Percentiles rank a stretch among this genome's conserved stretches.
phyloP scores from a whole-genome alignment of 768 basidiomycete species.

The Boletellus sp. region DNA sequence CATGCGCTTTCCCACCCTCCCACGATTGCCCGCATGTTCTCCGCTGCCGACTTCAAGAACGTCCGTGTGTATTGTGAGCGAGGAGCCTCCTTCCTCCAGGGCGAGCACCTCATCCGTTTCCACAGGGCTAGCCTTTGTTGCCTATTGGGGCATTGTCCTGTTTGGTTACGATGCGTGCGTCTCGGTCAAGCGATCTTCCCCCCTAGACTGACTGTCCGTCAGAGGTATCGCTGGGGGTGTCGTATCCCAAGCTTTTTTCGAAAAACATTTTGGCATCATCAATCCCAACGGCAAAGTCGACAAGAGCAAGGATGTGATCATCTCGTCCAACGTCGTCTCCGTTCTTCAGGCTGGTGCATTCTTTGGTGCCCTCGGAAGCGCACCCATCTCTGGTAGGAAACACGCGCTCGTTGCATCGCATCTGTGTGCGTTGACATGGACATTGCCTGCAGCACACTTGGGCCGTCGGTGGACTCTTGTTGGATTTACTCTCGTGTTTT shows the following conservation, averaged over 20 bases:
- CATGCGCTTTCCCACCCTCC: too few relatives aligned
- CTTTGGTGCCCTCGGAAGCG: slow-evolving; percentile 78
- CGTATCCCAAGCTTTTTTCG: slow-evolving; percentile 59
- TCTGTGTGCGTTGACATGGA: not conserved
- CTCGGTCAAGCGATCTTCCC: not conserved
- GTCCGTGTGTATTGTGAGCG: slow-evolving; percentile 63
- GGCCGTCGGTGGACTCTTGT: slow-evolving; percentile 67
- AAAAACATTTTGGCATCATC: slow-evolving; percentile 56
- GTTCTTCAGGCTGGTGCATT: slow-evolving; percentile 86
- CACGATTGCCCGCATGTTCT: not conserved
- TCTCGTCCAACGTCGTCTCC: slow-evolving; percentile 84
- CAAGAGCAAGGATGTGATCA: slow-evolving; percentile 38
- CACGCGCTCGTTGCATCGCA: not conserved
- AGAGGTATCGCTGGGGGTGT: slow-evolving; percentile 71
- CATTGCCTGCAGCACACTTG: slow-evolving; percentile 43
- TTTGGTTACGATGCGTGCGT: slow-evolving; percentile 79
- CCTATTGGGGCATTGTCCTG: slow-evolving; percentile 76
- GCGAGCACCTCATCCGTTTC: not conserved
- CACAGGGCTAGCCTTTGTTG: slow-evolving; percentile 67
- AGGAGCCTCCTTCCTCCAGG: too few relatives aligned
- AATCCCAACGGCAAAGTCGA: slow-evolving; percentile 42
- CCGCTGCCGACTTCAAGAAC: slow-evolving; percentile 38
- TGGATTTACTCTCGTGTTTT: slow-evolving; percentile 58
- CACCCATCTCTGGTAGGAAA: slow-evolving; percentile 62
- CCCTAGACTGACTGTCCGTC: not conserved